Base-by-base conservation (phyloP, 2,329 filamentous ascomycete genomes). In the Metarhizium humberi region DNA sequence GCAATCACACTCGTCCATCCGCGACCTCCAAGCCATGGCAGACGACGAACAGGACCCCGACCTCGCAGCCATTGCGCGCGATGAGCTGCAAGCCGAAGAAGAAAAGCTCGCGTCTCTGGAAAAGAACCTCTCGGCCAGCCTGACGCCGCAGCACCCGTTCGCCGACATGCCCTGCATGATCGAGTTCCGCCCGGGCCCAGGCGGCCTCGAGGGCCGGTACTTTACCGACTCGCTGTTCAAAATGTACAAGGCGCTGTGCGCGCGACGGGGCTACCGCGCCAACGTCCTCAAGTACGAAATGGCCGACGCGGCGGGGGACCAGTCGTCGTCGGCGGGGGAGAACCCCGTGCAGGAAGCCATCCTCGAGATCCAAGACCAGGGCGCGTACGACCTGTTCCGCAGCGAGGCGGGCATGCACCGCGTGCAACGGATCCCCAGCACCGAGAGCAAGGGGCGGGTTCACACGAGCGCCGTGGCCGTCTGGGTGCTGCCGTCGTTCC, bases 391-490 rank as follows among this genome's bases (percentile, higher is more conserved):
- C 57, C 66, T 83, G 2, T 82, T 99, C 64, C 82, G 92, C 58
- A 86, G 86, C 63, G 94, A 99, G 71, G 90, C 92, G 3, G 94
- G 94, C 36, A 94, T 99, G 61, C 94, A 99, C 69, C 84, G 94
- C 32, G 94, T 99, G 0, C 94, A 99, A 75, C 85, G 94, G 30
- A 86, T 99, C 3, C 94, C 94, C 1, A 86, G 86, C 11, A 99
- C 94, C 0, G 94, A 99, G 69, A 88, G 79, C 61, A 92, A 90
- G 67, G 94, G 94, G 2, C 85, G 94, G 32, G 94, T 90, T 16
- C 94, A 99, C 70, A 99, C 94, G 11, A 94, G 88, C 66, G 92
- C 92, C 13, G 92, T 91, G 3, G 90, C 88, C 6, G 89, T 99
- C 0, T 88, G 96, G 79, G 91, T 99, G 2, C 77, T 99, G 34